Evolutionary conservation across 495 filamentous ascomycete genomes (phyloP), one percentile per base, ranked within the genome.

Genomic region (Neurospora sp.): DNA sequence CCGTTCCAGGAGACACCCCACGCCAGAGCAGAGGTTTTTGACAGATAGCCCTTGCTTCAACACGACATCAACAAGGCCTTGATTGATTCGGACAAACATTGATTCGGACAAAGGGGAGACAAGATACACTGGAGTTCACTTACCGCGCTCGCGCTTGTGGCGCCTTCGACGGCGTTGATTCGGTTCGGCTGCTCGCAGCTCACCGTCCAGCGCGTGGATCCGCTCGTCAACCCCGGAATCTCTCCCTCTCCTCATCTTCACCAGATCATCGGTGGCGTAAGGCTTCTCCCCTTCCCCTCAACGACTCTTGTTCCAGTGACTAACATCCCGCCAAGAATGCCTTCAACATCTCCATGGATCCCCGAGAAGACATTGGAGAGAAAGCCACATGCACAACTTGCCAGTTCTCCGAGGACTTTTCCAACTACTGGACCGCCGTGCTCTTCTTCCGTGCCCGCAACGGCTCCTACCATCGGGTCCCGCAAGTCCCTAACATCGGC

Each of bases 201-300:
- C 39, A 84, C 84, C 14, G 83, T 86, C 71, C 77, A 83, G 37
- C 83, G 83, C 20, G 72, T 84, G 7, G 83, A 85, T 60, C 83
- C 83, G 18, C 72, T 84, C 8, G 83, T 84, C 71, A 82, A 81
- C 42, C 81, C 82, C 7, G 82, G 83, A 23, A 39, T 77, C 69
- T 76, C 76, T 27, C 82, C 82, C 31, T 83, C 82, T 20, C 80
- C 82, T 4, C 83, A 85, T 80, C 80, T 85, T 71, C 83, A 85
- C 38, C 83, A 85, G 70, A 80, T 85, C 35, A 82, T 85, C 20
- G 83, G 83, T 78, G 82, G 85, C 69, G 91, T 88, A 82, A 85
- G 86, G 27, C 88, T 76, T 82, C 84, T 62, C 82, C 82, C 72
- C 80, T 78, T 42, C 87, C 14, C 9, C 16, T 69, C 6, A 4